Evolutionary conservation across 2,329 filamentous ascomycete genomes (phyloP).

Genomic region (Ophiostoma angusticollis): DNA sequence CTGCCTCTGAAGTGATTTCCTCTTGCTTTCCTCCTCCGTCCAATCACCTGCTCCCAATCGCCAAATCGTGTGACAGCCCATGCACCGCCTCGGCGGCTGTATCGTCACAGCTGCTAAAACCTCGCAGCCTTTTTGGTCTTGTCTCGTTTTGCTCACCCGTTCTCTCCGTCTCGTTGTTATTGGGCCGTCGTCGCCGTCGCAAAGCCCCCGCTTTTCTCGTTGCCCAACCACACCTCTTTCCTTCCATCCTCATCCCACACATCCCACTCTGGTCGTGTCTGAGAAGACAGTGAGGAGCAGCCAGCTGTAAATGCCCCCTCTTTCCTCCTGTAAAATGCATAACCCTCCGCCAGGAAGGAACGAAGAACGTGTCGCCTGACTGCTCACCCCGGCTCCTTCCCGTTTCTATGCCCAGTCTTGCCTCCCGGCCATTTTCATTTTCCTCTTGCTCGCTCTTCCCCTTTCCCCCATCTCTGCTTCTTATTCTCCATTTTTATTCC

Average conservation of each 20-base stretch:
- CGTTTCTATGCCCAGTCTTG: neutral
- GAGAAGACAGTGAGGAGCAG: too few relatives aligned
- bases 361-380: too few relatives aligned
- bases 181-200: neutral
- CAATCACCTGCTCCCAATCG: neutral
- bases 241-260: neutral
- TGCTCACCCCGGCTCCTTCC: too few relatives aligned
- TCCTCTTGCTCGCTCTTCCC: neutral
- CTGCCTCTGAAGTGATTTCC: neutral
- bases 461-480: neutral
- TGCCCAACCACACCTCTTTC: neutral
- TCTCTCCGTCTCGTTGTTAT: neutral
- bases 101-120: neutral
- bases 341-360: too few relatives aligned
- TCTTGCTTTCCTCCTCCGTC: neutral
- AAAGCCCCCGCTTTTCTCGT: neutral
- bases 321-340: too few relatives aligned
- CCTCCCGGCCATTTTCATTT: neutral
- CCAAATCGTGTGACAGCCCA: too few relatives aligned
- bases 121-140: neutral
- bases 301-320: too few relatives aligned
- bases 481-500: neutral
- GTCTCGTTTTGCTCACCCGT: neutral
- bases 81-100: neutral
- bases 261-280: neutral